Evolutionary conservation across 192 early-diverging fungal species (phyloP), one percentile per base, ranked within the genome.

Genomic region (Funneliformis mosseae): DNA sequence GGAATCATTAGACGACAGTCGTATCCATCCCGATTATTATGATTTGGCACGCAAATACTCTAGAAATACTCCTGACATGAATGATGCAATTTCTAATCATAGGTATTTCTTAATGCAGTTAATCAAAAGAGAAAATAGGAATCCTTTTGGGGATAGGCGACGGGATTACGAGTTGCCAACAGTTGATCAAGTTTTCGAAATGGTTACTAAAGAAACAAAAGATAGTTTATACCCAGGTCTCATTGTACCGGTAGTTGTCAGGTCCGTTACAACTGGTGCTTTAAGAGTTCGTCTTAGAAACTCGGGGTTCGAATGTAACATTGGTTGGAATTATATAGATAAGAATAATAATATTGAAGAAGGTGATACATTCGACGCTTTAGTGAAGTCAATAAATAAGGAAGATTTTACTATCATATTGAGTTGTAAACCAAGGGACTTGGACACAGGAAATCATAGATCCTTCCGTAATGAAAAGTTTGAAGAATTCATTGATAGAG

Each of bases 1-100:
- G 3, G 97, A 99, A 83, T 88, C 95, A 42, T 86, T 99, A 42
- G 98, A 99, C 84, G 93, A 94, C 74, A 99, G 96, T 43, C 91
- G 96, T 60, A 95, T 99, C 67, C 98, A 98, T 83, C 96, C 95
- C 8, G 93, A 97, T 84, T 95, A 98, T 83, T 99, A 99, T 81
- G 93, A 94, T 43, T 85, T 98, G 55, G 97, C 97, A 1, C 90
- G 97, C 42, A 97, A 99, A 86, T 98, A 98, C 96, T 96, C 95
- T 14, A 92, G 94, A 6, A 97, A 97, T 82, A 96, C 97, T 1
- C 85, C 98, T 64, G 98, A 98, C 82, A 91, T 97, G 72, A 93
- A 94, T 68, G 71, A 73, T 50, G 71, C 43, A n/a, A 86, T 96
- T 66, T 23, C 42, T 21, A 45, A 7, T 27, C 42, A 39, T 25